Conservation (phyloP, 2,329 filamentous ascomycete genomes). For the Cladosporium sp. region DNA sequence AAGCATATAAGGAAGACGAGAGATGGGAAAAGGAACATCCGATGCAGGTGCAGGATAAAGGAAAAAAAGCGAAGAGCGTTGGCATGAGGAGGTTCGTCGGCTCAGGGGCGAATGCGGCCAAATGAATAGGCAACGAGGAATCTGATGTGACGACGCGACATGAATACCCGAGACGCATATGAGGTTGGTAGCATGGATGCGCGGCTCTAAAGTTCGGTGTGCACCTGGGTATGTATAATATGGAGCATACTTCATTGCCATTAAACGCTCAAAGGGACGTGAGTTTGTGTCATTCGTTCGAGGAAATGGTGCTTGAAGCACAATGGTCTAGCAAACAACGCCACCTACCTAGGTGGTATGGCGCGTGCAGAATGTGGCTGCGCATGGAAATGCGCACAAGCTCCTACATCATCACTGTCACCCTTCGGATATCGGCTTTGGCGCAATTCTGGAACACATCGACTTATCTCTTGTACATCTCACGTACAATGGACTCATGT, state of each 20-base stretch:
- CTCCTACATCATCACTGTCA: neutral
- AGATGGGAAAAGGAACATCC: slow-evolving; percentile 70
- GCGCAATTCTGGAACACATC: neutral
- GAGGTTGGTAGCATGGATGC: neutral
- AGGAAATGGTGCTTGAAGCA: neutral
- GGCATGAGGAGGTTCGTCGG: slow-evolving; percentile 36
- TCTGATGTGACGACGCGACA: neutral
- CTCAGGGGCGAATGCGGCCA: neutral
- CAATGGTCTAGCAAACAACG: neutral
- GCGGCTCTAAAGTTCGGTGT: neutral
- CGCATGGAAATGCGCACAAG: neutral
- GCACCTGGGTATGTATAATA: neutral
- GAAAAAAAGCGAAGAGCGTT: slow-evolving; percentile 38
- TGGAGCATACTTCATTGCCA: neutral
- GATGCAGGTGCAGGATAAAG: slow-evolving; percentile 44
- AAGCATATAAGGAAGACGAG: slow-evolving; percentile 66
- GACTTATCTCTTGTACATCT: neutral
- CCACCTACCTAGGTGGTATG: neutral
- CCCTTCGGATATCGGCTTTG: slow-evolving; percentile 5
- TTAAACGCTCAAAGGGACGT: too few species aligned
- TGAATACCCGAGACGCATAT: neutral
- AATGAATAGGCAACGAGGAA: neutral
- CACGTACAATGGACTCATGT: neutral
- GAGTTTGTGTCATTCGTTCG: neutral
- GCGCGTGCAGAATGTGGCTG: too few species aligned